Conservation (phyloP, 495 filamentous ascomycete genomes). For the Lasiosphaeriaceae sp. region DNA sequence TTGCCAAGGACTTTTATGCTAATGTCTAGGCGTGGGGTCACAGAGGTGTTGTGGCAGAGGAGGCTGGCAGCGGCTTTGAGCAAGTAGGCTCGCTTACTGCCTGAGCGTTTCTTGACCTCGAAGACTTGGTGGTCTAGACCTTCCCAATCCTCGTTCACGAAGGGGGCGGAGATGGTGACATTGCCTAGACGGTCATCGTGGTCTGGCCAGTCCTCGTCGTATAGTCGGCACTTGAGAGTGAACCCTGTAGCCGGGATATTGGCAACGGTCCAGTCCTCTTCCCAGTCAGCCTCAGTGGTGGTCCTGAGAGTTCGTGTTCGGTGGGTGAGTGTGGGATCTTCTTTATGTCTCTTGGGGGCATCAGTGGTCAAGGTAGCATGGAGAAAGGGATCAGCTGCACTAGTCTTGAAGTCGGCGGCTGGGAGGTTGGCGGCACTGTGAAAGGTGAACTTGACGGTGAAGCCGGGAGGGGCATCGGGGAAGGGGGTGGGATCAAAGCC, state of each 20-base stretch:
- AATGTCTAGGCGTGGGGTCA: constrained; percentile 54
- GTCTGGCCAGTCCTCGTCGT: constrained; percentile 85
- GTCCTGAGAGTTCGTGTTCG: constrained; percentile 72
- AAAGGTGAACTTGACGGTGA: constrained; percentile 81
- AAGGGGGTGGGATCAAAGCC: constrained; percentile 78
- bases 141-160: constrained; percentile 60
- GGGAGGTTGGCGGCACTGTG: constrained; percentile 77
- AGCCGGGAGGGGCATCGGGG: constrained; percentile 67
- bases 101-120: constrained; percentile 75
- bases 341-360: constrained; percentile 70
- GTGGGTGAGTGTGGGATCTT: constrained; percentile 66
- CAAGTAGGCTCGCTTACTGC: constrained; percentile 79
- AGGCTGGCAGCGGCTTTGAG: constrained; percentile 57
- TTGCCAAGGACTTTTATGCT: constrained; percentile 72
- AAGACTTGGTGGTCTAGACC: constrained; percentile 60
- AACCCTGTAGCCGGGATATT: constrained; percentile 79
- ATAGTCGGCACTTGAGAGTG: constrained; percentile 71
- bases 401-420: constrained; percentile 68
- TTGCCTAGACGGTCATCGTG: constrained; percentile 87
- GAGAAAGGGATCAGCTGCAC: constrained; percentile 83
- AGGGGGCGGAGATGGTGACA: constrained; percentile 59
- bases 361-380: constrained; percentile 60
- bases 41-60: constrained; percentile 52
- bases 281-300: constrained; percentile 72
- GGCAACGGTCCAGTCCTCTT: constrained; percentile 80